A percentile compares a stretch with the other conserved stretches of the same genome.
Evolutionary conservation across 345 rosid genomes (phyloP).

Genomic region (Zanthoxylum bungeanum): DNA sequence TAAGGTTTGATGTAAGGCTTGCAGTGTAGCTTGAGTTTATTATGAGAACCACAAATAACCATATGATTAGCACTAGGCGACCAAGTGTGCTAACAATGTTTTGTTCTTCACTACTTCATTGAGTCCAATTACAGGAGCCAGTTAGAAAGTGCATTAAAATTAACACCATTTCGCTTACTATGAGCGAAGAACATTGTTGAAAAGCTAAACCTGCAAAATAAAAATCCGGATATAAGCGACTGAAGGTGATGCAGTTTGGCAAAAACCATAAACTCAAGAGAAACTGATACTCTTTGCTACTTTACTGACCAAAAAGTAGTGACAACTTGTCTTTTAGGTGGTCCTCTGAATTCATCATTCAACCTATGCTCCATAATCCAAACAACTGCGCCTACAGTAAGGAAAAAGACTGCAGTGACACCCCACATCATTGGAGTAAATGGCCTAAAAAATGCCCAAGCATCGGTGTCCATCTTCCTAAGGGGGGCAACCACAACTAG

Average conservation of each 20-base stretch:
- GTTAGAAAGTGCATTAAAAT: neutral
- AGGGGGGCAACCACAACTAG: conserved; percentile 25
- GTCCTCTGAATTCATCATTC: conserved; percentile 31
- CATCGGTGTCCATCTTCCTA: conserved; percentile 3
- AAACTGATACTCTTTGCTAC: too few relatives aligned
- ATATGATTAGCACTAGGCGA: conserved; percentile 16
- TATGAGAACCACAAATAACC: conserved; percentile 22
- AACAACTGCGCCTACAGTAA: conserved; percentile 19
- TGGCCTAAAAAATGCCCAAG: conserved; percentile 22
- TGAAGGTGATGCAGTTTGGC: too few relatives aligned
- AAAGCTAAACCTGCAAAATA: conserved; percentile 21
- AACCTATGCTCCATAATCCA: conserved; percentile 30
- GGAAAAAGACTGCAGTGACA: conserved; percentile 10
- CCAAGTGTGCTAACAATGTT: conserved; percentile 7
- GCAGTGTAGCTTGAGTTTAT: conserved; percentile 31
- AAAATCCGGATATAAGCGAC: neutral
- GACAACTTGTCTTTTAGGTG: conserved; percentile 21
- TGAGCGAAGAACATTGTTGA: conserved; percentile 20
- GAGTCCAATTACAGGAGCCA: neutral
- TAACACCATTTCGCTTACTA: conserved; percentile 9
- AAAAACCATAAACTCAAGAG: too few relatives aligned
- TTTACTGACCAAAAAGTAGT: conserved; percentile 23
- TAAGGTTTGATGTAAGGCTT: conserved; percentile 22
- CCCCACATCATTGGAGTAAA: conserved; percentile 20
- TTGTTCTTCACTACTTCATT: conserved; percentile 2